Conservation (phyloP, 2,329 filamentous ascomycete species). For the Ophiostoma novo-ulmi region DNA sequence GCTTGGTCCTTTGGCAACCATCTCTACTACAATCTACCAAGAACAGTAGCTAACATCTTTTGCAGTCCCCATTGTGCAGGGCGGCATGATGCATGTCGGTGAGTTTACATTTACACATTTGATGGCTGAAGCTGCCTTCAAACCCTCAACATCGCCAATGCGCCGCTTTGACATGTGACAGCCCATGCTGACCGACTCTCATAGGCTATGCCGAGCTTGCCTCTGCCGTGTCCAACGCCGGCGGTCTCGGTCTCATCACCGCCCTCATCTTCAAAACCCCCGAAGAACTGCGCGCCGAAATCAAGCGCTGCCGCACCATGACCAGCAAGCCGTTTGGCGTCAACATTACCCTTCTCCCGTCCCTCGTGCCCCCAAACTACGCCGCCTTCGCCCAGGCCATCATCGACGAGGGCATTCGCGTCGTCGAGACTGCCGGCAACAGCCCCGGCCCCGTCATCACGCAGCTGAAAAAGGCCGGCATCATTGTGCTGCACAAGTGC, state of each 20-base stretch:
- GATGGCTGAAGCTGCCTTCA: too few relatives aligned
- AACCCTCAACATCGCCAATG: too few relatives aligned
- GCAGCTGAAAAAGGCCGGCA: slow-evolving; percentile 73
- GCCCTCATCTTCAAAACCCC: slow-evolving; percentile 90
- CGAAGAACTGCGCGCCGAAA: slow-evolving; percentile 88
- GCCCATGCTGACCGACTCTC: not conserved
- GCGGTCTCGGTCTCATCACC: slow-evolving; percentile 75
- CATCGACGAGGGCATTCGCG: slow-evolving; percentile 84
- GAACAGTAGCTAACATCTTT: slow-evolving; percentile 28
- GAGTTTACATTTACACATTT: slow-evolving; percentile 15
- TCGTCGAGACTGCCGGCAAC: slow-evolving; percentile 58
- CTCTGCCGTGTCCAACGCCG: slow-evolving; percentile 72
- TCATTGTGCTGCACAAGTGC: slow-evolving; percentile 91
- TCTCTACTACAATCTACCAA: too few relatives aligned
- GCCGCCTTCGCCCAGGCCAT: slow-evolving; percentile 83
- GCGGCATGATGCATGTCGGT: slow-evolving; percentile 59
- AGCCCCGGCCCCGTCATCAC: slow-evolving; percentile 84
- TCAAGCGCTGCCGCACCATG: slow-evolving; percentile 75
- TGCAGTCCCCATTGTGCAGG: slow-evolving; percentile 73
- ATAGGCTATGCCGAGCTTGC: slow-evolving; percentile 74
- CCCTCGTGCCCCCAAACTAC: slow-evolving; percentile 88
- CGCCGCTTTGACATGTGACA: slow-evolving; percentile 19
- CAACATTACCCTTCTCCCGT: slow-evolving; percentile 89
- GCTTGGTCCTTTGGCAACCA: not conserved
- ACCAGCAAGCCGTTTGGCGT: slow-evolving; percentile 80